phyloP scores from a whole-genome alignment of 1,284 basidiomycete species.

The Tremellales sp. region DNA sequence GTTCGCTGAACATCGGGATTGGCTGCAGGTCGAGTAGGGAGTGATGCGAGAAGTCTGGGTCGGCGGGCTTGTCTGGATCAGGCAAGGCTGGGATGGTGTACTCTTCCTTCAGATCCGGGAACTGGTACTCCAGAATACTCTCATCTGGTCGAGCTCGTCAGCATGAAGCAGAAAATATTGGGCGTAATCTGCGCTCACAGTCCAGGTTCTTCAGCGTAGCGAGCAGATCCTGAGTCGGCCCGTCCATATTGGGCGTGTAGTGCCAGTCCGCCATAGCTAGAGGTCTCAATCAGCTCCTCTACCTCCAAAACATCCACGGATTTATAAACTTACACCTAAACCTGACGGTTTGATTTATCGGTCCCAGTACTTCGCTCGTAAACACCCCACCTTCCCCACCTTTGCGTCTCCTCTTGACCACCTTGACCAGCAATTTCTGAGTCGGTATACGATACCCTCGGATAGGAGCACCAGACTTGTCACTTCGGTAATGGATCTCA shows the following conservation, averaged over 20 bases:
- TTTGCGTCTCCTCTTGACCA: constrained; percentile 55
- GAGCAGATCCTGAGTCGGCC: constrained; percentile 65
- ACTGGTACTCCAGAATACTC: constrained; percentile 61
- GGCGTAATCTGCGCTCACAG: constrained; percentile 56
- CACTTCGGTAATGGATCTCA: constrained; percentile 68
- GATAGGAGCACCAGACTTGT: constrained; percentile 74
- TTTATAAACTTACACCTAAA: constrained; percentile 68
- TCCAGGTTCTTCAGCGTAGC: constrained; percentile 71
- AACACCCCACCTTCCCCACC: constrained; percentile 60
- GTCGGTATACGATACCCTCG: constrained; percentile 70
- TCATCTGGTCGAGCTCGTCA: constrained; percentile 58
- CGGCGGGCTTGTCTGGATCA: constrained; percentile 9
- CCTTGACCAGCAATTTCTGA: constrained; percentile 73
- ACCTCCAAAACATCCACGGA: not conserved
- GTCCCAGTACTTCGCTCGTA: constrained; percentile 68
- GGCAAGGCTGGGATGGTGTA: constrained; percentile 39
- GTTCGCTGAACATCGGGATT: constrained; percentile 30
- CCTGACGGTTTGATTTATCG: constrained; percentile 73
- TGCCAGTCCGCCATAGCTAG: constrained; percentile 94
- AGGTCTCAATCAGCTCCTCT: constrained; percentile 1
- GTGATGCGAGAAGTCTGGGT: constrained; percentile 16
- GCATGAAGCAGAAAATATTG: not conserved
- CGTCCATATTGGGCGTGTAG: constrained; percentile 67
- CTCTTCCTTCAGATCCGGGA: constrained; percentile 64
- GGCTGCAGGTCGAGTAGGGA: constrained; percentile 40